Conservation (phyloP, 768 basidiomycete genomes). For the Podaxis rugospora region DNA sequence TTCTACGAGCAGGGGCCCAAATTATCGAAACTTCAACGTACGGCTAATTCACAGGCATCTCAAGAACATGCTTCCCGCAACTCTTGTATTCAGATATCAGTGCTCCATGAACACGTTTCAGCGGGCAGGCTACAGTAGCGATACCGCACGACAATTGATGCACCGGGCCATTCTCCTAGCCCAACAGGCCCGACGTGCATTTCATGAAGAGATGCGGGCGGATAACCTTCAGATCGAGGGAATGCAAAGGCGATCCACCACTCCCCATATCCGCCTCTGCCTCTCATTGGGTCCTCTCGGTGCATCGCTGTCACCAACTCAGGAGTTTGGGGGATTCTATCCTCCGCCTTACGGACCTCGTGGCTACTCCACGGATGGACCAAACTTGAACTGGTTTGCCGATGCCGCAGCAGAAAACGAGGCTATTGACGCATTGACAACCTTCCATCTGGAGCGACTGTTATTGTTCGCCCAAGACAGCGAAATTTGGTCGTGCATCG, state of each 20-base stretch:
- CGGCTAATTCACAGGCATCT: slow-evolving; percentile 3
- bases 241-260: neutral
- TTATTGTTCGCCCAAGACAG: slow-evolving; percentile 44
- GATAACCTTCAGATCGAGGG: slow-evolving; percentile 15
- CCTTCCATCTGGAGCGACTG: slow-evolving; percentile 64
- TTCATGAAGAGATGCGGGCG: slow-evolving; percentile 17
- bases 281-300: slow-evolving; percentile 77
- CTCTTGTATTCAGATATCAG: slow-evolving; percentile 50
- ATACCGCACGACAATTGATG: slow-evolving; percentile 46
- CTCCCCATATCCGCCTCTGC: slow-evolving; percentile 40
- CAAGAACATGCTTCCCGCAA: neutral
- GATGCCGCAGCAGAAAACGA: slow-evolving; percentile 24
- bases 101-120: slow-evolving; percentile 52
- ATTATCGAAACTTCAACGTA: slow-evolving; percentile 72
- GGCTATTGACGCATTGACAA: slow-evolving; percentile 48
- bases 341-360: slow-evolving; percentile 72
- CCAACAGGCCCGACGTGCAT: slow-evolving; percentile 31
- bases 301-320: slow-evolving; percentile 56
- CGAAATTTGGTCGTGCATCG: slow-evolving; percentile 50
- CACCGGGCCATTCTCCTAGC: slow-evolving; percentile 49
- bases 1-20: slow-evolving; percentile 60
- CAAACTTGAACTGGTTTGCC: slow-evolving; percentile 41
- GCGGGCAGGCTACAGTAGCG: slow-evolving; percentile 40
- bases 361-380: slow-evolving; percentile 27
- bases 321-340: slow-evolving; percentile 73